phyloP scores from a whole-genome alignment of 345 rosid species.

The Diplotaxis tenuifolia region DNA sequence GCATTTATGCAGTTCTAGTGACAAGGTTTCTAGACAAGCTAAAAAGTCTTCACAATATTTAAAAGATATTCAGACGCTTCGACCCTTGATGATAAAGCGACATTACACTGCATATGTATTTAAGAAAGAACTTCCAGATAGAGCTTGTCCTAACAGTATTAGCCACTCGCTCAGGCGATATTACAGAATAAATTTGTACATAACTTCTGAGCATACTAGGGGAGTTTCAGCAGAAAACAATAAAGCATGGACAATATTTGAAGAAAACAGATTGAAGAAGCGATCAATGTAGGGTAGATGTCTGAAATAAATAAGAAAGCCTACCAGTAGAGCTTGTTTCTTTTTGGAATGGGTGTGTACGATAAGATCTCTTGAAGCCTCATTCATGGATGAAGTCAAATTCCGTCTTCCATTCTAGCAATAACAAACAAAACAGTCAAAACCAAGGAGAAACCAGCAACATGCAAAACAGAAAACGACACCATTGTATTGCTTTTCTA shows the following conservation, averaged over 20 bases:
- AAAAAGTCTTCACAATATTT: background rate
- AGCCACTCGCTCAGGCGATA: background rate
- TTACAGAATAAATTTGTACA: conserved; percentile 5
- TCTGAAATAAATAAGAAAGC: conserved; percentile 19
- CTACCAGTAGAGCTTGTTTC: conserved; percentile 93
- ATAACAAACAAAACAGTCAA: conserved; percentile 22
- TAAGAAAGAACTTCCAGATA: no score
- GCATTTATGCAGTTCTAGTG: background rate
- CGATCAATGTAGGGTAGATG: background rate
- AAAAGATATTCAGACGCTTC: background rate
- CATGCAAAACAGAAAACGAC: conserved; percentile 8
- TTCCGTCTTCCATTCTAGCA: conserved; percentile 95
- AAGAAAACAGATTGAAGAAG: conserved; percentile 12
- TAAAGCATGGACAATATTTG: background rate
- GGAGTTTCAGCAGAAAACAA: background rate
- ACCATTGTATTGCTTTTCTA: background rate
- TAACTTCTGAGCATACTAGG: background rate
- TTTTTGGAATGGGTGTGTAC: conserved; percentile 86
- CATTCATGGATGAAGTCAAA: conserved; percentile 84
- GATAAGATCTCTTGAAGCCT: conserved; percentile 97
- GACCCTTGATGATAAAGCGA: no score
- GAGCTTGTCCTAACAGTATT: background rate
- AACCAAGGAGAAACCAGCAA: conserved; percentile 31
- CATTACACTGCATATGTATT: no score
- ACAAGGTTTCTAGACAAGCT: conserved; percentile 12